A percentile compares a stretch with the other conserved stretches of the same genome.
Evolutionary conservation across 805 yeast species (phyloP).

Genomic region (Yamadazyma nakazawae): DNA sequence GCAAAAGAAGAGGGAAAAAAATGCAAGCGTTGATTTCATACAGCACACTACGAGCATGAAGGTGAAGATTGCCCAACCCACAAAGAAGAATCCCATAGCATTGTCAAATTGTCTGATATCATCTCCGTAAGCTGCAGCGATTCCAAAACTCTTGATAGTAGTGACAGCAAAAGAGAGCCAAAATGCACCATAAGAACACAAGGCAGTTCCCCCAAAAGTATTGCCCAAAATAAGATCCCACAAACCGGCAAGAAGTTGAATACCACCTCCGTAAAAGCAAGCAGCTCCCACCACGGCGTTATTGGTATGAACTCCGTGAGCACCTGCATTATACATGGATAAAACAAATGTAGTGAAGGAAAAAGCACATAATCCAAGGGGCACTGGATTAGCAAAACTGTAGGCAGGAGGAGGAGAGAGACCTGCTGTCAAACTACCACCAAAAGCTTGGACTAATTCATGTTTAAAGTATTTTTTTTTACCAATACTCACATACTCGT

Average conservation of each 20-base stretch:
- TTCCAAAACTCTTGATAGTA: conserved; percentile 57
- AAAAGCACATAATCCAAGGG: conserved; percentile 59
- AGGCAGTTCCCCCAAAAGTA: conserved; percentile 66
- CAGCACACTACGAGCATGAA: conserved; percentile 52
- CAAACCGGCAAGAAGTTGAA: conserved; percentile 60
- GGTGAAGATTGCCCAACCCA: conserved; percentile 66
- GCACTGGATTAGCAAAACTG: conserved; percentile 63
- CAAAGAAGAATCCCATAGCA: conserved; percentile 57
- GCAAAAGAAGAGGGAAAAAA: conserved; percentile 53
- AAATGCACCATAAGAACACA: conserved; percentile 64
- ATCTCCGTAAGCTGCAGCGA: conserved; percentile 46
- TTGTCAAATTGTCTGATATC: conserved; percentile 35
- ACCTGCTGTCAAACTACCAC: conserved; percentile 35
- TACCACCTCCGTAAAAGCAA: conserved; percentile 59
- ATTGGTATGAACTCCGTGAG: conserved; percentile 50
- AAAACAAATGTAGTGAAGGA: conserved; percentile 62
- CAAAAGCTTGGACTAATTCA: conserved; percentile 38
- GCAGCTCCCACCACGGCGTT: conserved; percentile 57
- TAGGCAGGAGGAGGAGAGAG: conserved; percentile 43
- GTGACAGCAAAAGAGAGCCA: conserved; percentile 68
- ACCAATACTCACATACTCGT: conserved; percentile 32
- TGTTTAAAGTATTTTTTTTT: conserved; percentile 26
- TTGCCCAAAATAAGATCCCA: conserved; percentile 65
- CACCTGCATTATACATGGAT: conserved; percentile 52
- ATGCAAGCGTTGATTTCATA: conserved; percentile 61